phyloP scores from a whole-genome alignment of 805 yeast genomes.

The Metschnikowia aberdeeniae region DNA sequence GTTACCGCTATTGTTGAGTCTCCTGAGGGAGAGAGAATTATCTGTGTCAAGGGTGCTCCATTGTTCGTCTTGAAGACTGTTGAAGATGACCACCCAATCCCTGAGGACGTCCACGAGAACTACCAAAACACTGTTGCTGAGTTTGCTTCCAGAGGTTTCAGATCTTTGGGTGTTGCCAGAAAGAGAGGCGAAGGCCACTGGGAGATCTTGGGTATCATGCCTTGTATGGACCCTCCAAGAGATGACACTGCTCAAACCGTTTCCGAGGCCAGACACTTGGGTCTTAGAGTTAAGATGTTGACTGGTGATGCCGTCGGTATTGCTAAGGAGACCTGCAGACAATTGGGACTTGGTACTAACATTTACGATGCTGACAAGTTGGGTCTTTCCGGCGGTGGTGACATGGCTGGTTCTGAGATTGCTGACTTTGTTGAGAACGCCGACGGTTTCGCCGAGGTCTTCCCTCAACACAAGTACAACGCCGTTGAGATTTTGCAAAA shows the following conservation, averaged over 20 bases:
- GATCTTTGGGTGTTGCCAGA: slow-evolving; percentile 98
- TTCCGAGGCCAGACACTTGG: slow-evolving; percentile 83
- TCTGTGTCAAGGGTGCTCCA: slow-evolving; percentile 98
- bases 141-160: slow-evolving; percentile 97
- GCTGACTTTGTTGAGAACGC: slow-evolving; percentile 96
- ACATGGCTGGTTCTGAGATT: slow-evolving; percentile 95
- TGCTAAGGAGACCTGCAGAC: slow-evolving; percentile 97
- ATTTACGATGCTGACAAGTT: slow-evolving; percentile 95
- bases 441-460: slow-evolving; percentile 97
- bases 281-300: slow-evolving; percentile 95
- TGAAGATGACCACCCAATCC: slow-evolving; percentile 94
- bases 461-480: slow-evolving; percentile 96
- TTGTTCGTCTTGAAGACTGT: slow-evolving; percentile 94
- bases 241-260: slow-evolving; percentile 96
- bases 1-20: slow-evolving; percentile 94
- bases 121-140: slow-evolving; percentile 97
- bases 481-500: slow-evolving; percentile 93
- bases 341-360: slow-evolving; percentile 94
- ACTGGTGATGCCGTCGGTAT: slow-evolving; percentile 99
- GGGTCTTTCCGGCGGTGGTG: slow-evolving; percentile 90
- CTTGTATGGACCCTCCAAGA: slow-evolving; percentile 99
- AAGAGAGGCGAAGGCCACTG: slow-evolving; percentile 98
- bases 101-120: slow-evolving; percentile 89
- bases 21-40: slow-evolving; percentile 91
- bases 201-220: slow-evolving; percentile 97